Evolutionary conservation across 768 basidiomycete species (phyloP), one percentile per base, ranked within the genome.

Genomic region (Tremella yokohamensis): DNA sequence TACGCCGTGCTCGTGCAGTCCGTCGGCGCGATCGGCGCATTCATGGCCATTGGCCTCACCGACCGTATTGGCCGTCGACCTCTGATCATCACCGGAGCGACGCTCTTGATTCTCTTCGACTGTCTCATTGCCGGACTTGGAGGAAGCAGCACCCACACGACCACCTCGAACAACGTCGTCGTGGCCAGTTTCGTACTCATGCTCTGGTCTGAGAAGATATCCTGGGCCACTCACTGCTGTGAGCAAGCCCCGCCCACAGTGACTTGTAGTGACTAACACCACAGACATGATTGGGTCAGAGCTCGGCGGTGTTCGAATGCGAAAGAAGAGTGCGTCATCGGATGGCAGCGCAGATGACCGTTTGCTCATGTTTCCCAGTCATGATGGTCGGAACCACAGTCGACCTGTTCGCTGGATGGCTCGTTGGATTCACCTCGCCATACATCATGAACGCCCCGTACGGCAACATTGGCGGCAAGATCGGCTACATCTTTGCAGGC

Each of bases 281-380:
- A 19, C 51, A 18, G 26, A 52, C 58, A 20, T 62, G 26, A 38
- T 62, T 19, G 53, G 56, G 6, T 29, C 53, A 18, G 64, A 65
- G 54, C 49, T 65, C 20, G 64, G 64, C 18, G 64, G 64, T n/a
- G 48, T 54, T 7, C 15, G 61, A 13, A 65, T 65, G 64, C 38
- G 64, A 40, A 65, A 62, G 52, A 65, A 65, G 51, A 54, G 54
- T 40, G 34, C 18, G 29, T 20, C 15, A 15, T 24, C 37, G 20
- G 20, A 2, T 11, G 15, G 11, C 38, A 52, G 11, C 49, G 18
- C 18, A 4, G 6, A 6, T 4, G 29, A 11, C 4, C 22, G 29
- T 13, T 16, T 16, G 13, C 52, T 19, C 4, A 18, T 53, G 7
- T 13, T 26, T 19, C 34, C n/a, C 13, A 34, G 16, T 45, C 40